phyloP scores from a whole-genome alignment of 257 asterid species.

The Fraxinus excelsior region DNA sequence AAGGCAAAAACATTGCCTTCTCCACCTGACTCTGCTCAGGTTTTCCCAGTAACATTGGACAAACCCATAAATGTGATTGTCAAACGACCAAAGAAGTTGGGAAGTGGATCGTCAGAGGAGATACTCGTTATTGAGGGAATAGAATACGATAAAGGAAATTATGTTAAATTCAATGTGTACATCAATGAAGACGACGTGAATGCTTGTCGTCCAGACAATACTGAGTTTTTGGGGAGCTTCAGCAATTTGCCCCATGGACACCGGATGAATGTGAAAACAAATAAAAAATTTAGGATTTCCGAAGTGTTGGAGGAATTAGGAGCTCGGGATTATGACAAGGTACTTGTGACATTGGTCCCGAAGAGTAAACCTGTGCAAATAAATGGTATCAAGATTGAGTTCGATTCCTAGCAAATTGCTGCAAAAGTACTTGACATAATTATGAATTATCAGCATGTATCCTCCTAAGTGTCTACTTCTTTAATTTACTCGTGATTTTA shows the following conservation, averaged over 20 bases:
- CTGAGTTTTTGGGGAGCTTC: constrained; percentile 18
- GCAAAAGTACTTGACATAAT: no score
- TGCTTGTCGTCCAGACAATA: background rate
- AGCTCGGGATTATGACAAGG: background rate
- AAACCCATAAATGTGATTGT: background rate
- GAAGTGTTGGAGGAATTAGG: constrained; percentile 6
- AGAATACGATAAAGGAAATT: no score
- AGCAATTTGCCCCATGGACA: constrained; percentile 13
- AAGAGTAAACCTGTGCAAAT: background rate
- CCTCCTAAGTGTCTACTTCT: no score
- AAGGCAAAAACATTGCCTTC: background rate
- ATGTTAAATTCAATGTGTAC: no score
- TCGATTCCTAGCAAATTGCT: background rate
- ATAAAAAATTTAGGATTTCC: background rate
- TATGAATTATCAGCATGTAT: no score
- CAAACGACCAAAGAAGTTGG: background rate
- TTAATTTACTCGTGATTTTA: no score
- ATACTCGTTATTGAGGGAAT: no score
- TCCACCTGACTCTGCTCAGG: background rate
- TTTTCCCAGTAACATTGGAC: background rate
- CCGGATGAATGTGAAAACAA: background rate
- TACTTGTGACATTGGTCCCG: constrained; percentile 19
- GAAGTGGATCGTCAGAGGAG: no score
- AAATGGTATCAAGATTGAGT: constrained; percentile 16
- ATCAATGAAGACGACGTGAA: background rate